Evolutionary conservation across 768 basidiomycete species (phyloP), one percentile per base, ranked within the genome.

Genomic region (Collybia nuda): DNA sequence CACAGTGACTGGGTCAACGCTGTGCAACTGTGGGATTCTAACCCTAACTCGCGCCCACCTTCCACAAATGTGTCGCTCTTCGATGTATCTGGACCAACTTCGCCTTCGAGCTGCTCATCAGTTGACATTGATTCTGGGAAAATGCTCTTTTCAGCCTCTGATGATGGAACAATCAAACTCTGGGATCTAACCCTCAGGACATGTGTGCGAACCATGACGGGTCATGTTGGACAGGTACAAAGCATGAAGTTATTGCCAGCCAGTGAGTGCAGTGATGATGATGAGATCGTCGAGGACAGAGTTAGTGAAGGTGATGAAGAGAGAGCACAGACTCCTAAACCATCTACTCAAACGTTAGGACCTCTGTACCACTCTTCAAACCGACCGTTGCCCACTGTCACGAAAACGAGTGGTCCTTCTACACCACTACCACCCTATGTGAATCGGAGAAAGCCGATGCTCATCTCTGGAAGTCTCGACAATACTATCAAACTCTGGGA

Each of bases 401-500:
- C 42, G 9, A n/a, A 18, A 6, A 17, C 40, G 6, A 50, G 32
- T 26, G 18, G 40, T 32, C 19, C 47, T 17, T 35, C 55, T n/a
- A n/a, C n/a, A 8, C 32, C 39, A 18, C 48, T 40, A 4, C 21
- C 39, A 19, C 24, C 26, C 12, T 38, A 45, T 23, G 39, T 57
- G 29, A 67, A 57, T 18, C 67, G 65, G 58, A 82, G 77, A 60
- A 84, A 81, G 54, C 87, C 90, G 6, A 68, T 96, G 18, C 77
- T 98, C 49, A 83, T 97, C 53, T 92, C 93, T 3, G 94, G 92
- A 2, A 88, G 88, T 61, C 74, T 97, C 57, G 95, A 98, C 65
- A 97, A 98, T 63, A 98, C 95, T 24, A 86, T 98, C 71, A 93
- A 91, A 66, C 61, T 95, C 37, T 99, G 97, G 97, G 93, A 98